Conservation (phyloP, 2,329 filamentous ascomycete species). For the Ophiocordyceps polyrhachis-furcata region DNA sequence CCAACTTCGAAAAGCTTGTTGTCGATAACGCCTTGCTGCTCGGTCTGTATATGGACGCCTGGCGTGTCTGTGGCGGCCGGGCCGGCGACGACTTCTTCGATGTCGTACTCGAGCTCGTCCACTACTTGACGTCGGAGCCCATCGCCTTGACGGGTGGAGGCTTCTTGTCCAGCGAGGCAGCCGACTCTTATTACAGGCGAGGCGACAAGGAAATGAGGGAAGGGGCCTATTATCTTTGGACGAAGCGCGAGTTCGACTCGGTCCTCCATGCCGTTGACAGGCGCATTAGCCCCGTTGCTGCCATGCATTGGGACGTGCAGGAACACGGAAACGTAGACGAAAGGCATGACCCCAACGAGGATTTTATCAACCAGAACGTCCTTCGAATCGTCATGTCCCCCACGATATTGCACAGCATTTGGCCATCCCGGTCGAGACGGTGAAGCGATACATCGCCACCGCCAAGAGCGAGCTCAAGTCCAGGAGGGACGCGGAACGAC, state of each 20-base stretch:
- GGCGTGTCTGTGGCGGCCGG: conserved; percentile 34
- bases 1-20: conserved; percentile 95
- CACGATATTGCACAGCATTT: conserved; percentile 56
- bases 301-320: conserved; percentile 68
- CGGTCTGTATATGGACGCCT: conserved; percentile 71
- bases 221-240: conserved; percentile 92
- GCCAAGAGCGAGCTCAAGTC: conserved; percentile 50
- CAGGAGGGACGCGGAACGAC: conserved; percentile 55
- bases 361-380: conserved; percentile 89
- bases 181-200: conserved; percentile 61
- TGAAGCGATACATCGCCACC: conserved; percentile 45
- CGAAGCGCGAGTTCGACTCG: conserved; percentile 63
- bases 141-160: conserved; percentile 52
- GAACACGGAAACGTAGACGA: conserved; percentile 73
- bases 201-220: conserved; percentile 69
- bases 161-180: conserved; percentile 77
- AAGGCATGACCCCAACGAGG: conserved; percentile 74
- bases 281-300: conserved; percentile 53
- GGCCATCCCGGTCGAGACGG: conserved; percentile 48
- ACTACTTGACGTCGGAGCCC: conserved; percentile 62
- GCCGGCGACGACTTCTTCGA: conserved; percentile 55
- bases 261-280: conserved; percentile 35
- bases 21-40: conserved; percentile 82
- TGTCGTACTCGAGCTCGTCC: conserved; percentile 61
- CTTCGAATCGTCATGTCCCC: conserved; percentile 51